Evolutionary conservation across 805 yeast species (phyloP).

Genomic region (Candida sakaeoensis): DNA sequence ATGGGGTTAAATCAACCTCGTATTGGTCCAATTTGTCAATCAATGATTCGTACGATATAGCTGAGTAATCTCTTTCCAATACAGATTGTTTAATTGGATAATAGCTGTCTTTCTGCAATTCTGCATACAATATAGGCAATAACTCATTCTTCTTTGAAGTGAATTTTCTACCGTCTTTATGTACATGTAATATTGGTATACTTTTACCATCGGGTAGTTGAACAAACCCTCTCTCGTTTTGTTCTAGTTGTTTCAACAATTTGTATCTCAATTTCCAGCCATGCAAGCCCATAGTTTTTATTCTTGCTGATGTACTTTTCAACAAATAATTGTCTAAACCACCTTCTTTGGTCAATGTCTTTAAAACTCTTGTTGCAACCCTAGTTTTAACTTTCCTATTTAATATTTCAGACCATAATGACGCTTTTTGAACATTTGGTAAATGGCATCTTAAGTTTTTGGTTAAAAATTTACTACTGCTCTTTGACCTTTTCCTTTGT

Average conservation of each 20-base stretch:
- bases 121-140: slow-evolving; percentile 50
- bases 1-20: slow-evolving; percentile 33
- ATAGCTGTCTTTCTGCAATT: slow-evolving; percentile 43
- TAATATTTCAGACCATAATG: slow-evolving; percentile 81
- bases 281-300: slow-evolving; percentile 85
- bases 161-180: slow-evolving; percentile 43
- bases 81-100: slow-evolving; percentile 42
- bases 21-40: slow-evolving; percentile 46
- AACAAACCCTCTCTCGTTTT: slow-evolving; percentile 38
- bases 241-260: slow-evolving; percentile 48
- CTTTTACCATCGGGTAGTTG: slow-evolving; percentile 11
- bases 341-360: slow-evolving; percentile 88
- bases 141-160: slow-evolving; percentile 65
- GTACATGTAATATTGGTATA: slow-evolving; percentile 46
- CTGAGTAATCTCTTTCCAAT: slow-evolving; percentile 45
- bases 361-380: slow-evolving; percentile 76
- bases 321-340: slow-evolving; percentile 86
- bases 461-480: slow-evolving; percentile 73
- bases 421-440: slow-evolving; percentile 76
- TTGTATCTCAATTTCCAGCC: slow-evolving; percentile 90
- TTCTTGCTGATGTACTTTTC: slow-evolving; percentile 84
- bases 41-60: slow-evolving; percentile 45
- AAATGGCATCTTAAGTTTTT: slow-evolving; percentile 70
- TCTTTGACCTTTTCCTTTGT: slow-evolving; percentile 71
- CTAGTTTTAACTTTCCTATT: slow-evolving; percentile 52